Evolutionary conservation across 176 grass and related monocot genomes (phyloP).

Genomic region (Stipa capillata): DNA sequence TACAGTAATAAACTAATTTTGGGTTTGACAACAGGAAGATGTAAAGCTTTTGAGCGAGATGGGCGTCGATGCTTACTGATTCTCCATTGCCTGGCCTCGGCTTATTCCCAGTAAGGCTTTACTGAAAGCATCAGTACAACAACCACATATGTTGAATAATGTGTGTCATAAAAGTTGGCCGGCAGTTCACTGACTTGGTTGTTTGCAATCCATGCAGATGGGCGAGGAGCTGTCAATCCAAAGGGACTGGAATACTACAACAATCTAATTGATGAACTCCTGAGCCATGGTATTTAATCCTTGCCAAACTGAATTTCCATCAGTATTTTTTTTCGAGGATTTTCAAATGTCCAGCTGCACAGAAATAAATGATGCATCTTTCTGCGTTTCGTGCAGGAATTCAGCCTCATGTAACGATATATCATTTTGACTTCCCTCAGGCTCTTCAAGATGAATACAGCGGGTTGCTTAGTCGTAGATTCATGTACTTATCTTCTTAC

Average conservation of each 20-base stretch:
- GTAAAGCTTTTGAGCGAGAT: conserved; percentile 73
- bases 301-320: neutral
- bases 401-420: conserved; percentile 64
- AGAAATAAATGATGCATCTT: neutral
- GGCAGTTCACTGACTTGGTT: neutral
- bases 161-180: neutral
- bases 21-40: conserved; percentile 40
- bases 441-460: conserved; percentile 58
- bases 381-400: conserved; percentile 39
- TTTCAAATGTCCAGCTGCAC: neutral
- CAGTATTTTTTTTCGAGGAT: neutral
- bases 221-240: conserved; percentile 56
- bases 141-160: neutral
- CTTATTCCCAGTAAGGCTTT: conserved; percentile 53
- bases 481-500: conserved; percentile 43
- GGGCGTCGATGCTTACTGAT: conserved; percentile 65
- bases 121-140: neutral
- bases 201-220: conserved; percentile 40
- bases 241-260: conserved; percentile 69
- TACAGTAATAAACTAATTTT: neutral
- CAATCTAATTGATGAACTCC: conserved; percentile 66
- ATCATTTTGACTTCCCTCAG: conserved; percentile 72
- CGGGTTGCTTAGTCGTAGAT: conserved; percentile 50
- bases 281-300: conserved; percentile 37
- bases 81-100: conserved; percentile 70